A percentile compares a stretch with the other conserved stretches of the same genome.
These are phyloP conservation scores for Microglena sp. DNA, from an alignment of 139 green algal genomes.

Conservation along the genomic window DNA sequence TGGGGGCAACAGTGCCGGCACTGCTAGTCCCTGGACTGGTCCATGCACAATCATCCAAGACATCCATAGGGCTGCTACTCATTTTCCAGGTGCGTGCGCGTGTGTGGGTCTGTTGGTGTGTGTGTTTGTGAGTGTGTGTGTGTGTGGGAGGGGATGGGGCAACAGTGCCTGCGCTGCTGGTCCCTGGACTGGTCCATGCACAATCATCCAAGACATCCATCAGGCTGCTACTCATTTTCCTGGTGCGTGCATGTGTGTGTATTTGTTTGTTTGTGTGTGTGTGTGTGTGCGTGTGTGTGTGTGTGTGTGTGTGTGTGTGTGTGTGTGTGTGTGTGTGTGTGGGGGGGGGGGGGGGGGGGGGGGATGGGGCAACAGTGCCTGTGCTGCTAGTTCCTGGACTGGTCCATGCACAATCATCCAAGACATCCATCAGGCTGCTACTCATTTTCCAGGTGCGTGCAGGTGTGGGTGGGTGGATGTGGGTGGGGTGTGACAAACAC, in stretches of 20 bases:
- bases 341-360: no score
- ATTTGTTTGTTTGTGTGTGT: no score
- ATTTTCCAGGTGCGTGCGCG: conserved; percentile 45
- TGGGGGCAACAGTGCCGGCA: conserved; percentile 54
- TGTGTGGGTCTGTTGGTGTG: no score
- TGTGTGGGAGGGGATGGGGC: no score
- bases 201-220: not conserved
- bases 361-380: conserved; percentile 52
- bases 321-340: no score
- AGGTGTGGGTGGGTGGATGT: no score
- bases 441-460: conserved; percentile 46
- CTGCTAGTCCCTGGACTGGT: conserved; percentile 66
- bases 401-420: conserved; percentile 13
- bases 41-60: not conserved
- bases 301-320: no score
- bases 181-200: conserved; percentile 59
- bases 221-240: conserved; percentile 30
- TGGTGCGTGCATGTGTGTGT: no score
- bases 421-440: conserved; percentile 6
- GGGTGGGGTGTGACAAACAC: no score
- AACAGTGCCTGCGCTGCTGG: conserved; percentile 52
- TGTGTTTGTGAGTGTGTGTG: no score
- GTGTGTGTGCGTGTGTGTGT: no score
- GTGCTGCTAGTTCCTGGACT: conserved; percentile 67
- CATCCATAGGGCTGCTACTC: conserved; percentile 19